Conservation (phyloP, 2,329 filamentous ascomycete species). For the Alternaria triticina region DNA sequence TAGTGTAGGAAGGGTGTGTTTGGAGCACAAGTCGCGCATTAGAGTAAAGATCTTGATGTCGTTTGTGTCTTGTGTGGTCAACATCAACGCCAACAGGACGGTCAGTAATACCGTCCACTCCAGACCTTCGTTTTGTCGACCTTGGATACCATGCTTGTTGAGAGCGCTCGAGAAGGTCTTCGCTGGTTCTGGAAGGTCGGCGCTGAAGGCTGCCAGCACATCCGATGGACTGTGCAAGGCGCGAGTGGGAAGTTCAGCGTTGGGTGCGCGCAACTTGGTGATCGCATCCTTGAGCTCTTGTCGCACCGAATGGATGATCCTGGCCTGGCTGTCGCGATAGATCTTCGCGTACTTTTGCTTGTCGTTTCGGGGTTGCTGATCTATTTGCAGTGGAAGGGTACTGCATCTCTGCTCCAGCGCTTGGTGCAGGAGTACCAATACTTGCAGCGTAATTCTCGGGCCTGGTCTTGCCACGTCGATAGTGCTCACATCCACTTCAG, state of each 20-base stretch:
- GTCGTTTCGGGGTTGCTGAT: conserved; percentile 29
- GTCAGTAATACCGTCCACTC: conserved; percentile 35
- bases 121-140: conserved; percentile 13
- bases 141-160: conserved; percentile 12
- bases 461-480: conserved; percentile 22
- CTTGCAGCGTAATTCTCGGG: conserved; percentile 29
- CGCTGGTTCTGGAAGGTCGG: conserved; percentile 15
- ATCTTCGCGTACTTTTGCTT: conserved; percentile 52
- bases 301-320: conserved; percentile 33
- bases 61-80: conserved; percentile 10
- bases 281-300: conserved; percentile 28
- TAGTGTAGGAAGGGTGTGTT: conserved; percentile 22
- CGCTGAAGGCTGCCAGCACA: conserved; percentile 14
- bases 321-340: conserved; percentile 52
- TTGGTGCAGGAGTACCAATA: conserved; percentile 29
- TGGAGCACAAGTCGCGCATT: conserved; percentile 14
- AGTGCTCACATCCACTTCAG: conserved; percentile 18
- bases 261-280: conserved; percentile 4
- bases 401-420: conserved; percentile 30
- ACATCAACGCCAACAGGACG: conserved; percentile 20
- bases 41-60: conserved; percentile 1
- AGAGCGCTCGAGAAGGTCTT: conserved; percentile 18
- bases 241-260: conserved; percentile 1
- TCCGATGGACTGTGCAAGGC: conserved; percentile 23
- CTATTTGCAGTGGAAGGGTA: conserved; percentile 19